A percentile compares a stretch with the other conserved stretches of the same genome.
Conservation (phyloP, 2,329 filamentous ascomycete species). For the Pezizomycotina sp. region DNA sequence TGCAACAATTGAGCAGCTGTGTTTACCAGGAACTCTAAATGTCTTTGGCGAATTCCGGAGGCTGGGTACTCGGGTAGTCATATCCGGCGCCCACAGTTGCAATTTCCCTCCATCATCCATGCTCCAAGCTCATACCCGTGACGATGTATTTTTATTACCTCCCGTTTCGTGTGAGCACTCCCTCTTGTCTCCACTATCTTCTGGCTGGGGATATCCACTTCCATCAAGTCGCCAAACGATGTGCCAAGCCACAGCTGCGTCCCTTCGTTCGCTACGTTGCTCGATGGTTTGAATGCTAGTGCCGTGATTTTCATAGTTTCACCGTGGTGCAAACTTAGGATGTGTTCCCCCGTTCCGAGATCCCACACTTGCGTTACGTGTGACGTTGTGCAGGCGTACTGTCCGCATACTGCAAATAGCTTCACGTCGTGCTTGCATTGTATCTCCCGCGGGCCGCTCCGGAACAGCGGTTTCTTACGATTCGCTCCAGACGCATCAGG, state of each 20-base stretch:
- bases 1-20: slow-evolving; percentile 79
- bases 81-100: slow-evolving; percentile 70
- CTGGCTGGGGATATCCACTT: slow-evolving; percentile 65
- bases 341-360: slow-evolving; percentile 58
- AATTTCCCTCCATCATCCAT: slow-evolving; percentile 77
- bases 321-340: slow-evolving; percentile 67
- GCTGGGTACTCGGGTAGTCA: slow-evolving; percentile 52
- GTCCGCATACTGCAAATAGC: slow-evolving; percentile 72
- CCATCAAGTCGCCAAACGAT: slow-evolving; percentile 71
- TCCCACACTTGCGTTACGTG: slow-evolving; percentile 81
- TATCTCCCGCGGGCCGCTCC: slow-evolving; percentile 58
- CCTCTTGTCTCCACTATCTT: slow-evolving; percentile 51
- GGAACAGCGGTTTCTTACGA: slow-evolving; percentile 60
- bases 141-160: slow-evolving; percentile 71
- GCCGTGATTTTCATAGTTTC: slow-evolving; percentile 72
- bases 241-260: slow-evolving; percentile 76
- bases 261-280: slow-evolving; percentile 63
- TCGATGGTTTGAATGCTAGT: slow-evolving; percentile 69
- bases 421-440: slow-evolving; percentile 73
- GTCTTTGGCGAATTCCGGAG: slow-evolving; percentile 57
- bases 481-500: slow-evolving; percentile 77
- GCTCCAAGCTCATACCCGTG: slow-evolving; percentile 87
- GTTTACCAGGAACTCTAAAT: slow-evolving; percentile 62
- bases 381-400: slow-evolving; percentile 72
- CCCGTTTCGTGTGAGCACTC: slow-evolving; percentile 57